phyloP scores from a whole-genome alignment of 805 yeast species.

The Candida piceae region DNA sequence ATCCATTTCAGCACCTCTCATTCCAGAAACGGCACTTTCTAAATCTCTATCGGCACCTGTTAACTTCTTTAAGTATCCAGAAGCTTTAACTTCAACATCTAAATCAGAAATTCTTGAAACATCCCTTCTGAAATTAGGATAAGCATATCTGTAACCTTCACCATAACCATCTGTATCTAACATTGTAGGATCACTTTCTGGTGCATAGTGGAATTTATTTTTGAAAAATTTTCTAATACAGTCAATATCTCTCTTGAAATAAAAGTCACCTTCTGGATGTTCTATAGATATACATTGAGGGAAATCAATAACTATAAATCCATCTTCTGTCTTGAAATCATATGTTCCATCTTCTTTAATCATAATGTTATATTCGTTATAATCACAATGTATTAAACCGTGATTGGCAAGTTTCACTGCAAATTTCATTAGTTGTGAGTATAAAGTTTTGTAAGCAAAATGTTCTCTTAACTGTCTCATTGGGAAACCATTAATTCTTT shows the following conservation, averaged over 20 bases:
- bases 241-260: conserved; percentile 89
- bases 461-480: conserved; percentile 80
- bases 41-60: conserved; percentile 51
- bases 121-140: conserved; percentile 77
- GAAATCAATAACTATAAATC: conserved; percentile 91
- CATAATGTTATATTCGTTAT: conserved; percentile 93
- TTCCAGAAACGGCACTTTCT: conserved; percentile 67
- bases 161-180: conserved; percentile 77
- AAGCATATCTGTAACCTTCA: conserved; percentile 68
- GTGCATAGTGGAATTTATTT: conserved; percentile 69
- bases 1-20: conserved; percentile 44
- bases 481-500: conserved; percentile 81
- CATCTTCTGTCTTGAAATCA: conserved; percentile 47
- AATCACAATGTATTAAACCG: conserved; percentile 96
- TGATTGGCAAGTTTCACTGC: conserved; percentile 77
- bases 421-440: conserved; percentile 82
- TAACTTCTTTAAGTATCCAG: conserved; percentile 60
- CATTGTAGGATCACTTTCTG: conserved; percentile 64
- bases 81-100: conserved; percentile 87
- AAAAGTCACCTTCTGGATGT: conserved; percentile 82
- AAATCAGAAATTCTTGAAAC: conserved; percentile 61
- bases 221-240: conserved; percentile 82
- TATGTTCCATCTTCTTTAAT: conserved; percentile 53
- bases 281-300: conserved; percentile 96
- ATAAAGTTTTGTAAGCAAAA: conserved; percentile 61